phyloP scores from a whole-genome alignment of 768 basidiomycete species.

The Panellus pusillus region DNA sequence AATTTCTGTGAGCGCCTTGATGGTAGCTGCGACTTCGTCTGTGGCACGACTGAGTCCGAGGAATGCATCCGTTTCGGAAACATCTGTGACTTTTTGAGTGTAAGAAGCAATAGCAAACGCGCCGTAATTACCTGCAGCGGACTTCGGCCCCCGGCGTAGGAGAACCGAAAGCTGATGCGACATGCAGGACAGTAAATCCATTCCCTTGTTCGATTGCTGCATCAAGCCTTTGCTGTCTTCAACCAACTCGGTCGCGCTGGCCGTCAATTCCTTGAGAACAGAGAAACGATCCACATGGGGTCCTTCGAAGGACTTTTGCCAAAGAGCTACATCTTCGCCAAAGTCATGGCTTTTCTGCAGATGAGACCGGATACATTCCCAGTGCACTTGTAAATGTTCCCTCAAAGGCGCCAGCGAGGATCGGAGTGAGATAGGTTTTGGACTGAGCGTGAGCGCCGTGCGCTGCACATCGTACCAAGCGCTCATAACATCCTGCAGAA shows the following conservation, averaged over 20 bases:
- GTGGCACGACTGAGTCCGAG: not conserved
- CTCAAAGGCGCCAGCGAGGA: not conserved
- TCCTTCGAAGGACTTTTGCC: not conserved
- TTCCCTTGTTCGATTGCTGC: not conserved
- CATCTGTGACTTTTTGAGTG: too few relatives aligned
- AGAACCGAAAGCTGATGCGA: not conserved
- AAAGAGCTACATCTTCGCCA: not conserved
- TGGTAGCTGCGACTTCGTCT: not conserved
- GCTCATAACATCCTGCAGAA: constrained; percentile 2
- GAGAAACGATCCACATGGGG: not conserved
- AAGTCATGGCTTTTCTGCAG: constrained; percentile 9
- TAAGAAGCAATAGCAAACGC: too few relatives aligned
- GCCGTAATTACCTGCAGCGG: not conserved
- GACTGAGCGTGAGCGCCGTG: not conserved
- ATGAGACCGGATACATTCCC: not conserved
- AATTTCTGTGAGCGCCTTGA: constrained; percentile 2
- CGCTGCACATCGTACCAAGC: constrained; percentile 1
- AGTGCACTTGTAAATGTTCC: constrained; percentile 2
- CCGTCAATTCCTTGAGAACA: not conserved
- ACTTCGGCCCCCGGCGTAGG: not conserved
- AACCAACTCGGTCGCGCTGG: not conserved
- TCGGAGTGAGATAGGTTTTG: not conserved
- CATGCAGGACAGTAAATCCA: not conserved
- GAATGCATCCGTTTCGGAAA: not conserved
- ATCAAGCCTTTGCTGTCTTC: not conserved